Evolutionary conservation across 2,329 filamentous ascomycete species (phyloP).

Genomic region (Fusarium sp.): DNA sequence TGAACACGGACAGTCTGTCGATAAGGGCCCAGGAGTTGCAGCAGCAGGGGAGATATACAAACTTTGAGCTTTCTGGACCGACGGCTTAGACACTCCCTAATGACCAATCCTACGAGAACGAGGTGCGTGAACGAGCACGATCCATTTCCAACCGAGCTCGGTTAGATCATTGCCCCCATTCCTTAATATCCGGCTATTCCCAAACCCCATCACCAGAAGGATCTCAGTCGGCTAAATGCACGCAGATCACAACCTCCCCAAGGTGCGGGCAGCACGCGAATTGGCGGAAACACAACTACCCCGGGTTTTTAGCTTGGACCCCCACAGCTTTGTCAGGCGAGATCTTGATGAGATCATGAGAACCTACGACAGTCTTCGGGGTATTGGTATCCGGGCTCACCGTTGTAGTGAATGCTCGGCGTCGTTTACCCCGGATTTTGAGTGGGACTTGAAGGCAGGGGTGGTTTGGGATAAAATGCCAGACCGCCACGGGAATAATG

Average conservation of each 20-base stretch:
- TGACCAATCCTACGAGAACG: not conserved
- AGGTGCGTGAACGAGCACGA: not conserved
- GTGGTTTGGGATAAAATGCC: not conserved
- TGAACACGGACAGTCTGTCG: not conserved
- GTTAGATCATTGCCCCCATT: not conserved
- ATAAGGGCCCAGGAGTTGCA: not conserved
- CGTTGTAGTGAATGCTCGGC: not conserved
- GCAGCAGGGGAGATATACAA: not conserved
- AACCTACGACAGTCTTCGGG: not conserved
- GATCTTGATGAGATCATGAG: not conserved
- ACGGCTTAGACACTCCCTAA: not conserved
- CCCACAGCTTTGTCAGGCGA: not conserved
- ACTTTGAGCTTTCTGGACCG: not conserved
- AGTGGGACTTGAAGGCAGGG: not conserved
- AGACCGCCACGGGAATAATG: not conserved
- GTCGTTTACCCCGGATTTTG: slow-evolving; percentile 5
- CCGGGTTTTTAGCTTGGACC: not conserved
- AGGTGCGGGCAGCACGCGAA: slow-evolving; percentile 7
- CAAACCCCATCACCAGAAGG: not conserved
- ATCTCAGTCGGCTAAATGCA: slow-evolving; percentile 1
- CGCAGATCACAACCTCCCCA: not conserved
- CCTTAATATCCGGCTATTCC: not conserved
- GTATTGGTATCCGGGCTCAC: not conserved
- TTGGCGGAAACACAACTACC: slow-evolving; percentile 8
- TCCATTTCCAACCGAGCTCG: not conserved